Conservation (phyloP, 208 protist genomes). For the Acanthamoeba castellanii region DNA sequence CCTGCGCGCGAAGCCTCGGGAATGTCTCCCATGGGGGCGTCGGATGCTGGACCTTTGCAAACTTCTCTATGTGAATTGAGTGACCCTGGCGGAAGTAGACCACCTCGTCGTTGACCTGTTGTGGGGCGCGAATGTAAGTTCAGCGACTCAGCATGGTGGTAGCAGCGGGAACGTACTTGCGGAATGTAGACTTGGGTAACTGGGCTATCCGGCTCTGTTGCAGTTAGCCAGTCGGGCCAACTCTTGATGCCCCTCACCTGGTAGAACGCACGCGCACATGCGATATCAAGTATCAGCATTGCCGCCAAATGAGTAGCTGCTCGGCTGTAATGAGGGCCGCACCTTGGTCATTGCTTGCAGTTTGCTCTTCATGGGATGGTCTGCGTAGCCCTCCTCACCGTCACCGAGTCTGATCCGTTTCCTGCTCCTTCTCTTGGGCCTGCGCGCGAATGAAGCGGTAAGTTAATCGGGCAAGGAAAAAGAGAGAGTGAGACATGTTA, state of each 20-base stretch:
- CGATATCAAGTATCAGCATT: background rate
- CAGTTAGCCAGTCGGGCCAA: conserved; percentile 59
- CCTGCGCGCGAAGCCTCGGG: background rate
- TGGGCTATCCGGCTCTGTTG: background rate
- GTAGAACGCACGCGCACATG: background rate
- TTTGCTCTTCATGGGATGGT: conserved; percentile 21
- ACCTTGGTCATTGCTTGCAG: background rate
- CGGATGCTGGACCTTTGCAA: background rate
- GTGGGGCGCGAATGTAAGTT: background rate
- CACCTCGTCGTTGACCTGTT: conserved; percentile 59
- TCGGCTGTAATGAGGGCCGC: background rate
- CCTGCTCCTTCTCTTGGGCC: conserved; percentile 37
- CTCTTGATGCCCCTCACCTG: background rate
- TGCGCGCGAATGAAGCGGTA: background rate
- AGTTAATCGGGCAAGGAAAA: background rate
- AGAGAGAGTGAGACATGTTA: too few species aligned
- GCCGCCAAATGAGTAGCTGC: background rate
- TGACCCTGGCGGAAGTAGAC: conserved; percentile 66
- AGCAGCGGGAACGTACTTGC: background rate
- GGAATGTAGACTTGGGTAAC: conserved; percentile 8
- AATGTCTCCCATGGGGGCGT: conserved; percentile 32
- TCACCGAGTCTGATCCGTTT: background rate
- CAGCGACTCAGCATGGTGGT: background rate
- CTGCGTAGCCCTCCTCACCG: background rate
- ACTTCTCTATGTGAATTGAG: background rate